A percentile compares a stretch with the other conserved stretches of the same genome.
Evolutionary conservation across 1,284 basidiomycete genomes (phyloP).

Genomic region (Trametes hirsuta): DNA sequence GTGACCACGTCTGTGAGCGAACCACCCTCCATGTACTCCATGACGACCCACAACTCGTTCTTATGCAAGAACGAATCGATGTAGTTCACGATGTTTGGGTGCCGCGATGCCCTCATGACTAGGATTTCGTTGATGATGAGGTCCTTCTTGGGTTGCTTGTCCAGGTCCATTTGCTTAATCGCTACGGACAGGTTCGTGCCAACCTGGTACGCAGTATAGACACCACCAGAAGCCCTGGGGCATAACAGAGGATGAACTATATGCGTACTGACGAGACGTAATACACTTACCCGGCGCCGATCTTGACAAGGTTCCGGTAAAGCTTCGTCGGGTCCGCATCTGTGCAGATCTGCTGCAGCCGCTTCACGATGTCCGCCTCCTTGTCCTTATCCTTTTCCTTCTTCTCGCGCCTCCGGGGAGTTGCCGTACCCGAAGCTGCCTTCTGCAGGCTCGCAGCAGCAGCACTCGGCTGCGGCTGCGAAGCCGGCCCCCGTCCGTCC

Average conservation of each 20-base stretch:
- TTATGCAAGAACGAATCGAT: slow-evolving; percentile 98
- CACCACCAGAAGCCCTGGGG: slow-evolving; percentile 90
- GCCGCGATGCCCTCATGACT: slow-evolving; percentile 95
- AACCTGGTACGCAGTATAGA: slow-evolving; percentile 97
- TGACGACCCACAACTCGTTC: slow-evolving; percentile 99
- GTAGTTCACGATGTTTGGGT: slow-evolving; percentile 99
- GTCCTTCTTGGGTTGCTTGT: slow-evolving; percentile 99
- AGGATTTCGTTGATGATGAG: slow-evolving; percentile 99
- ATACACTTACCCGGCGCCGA: slow-evolving; percentile 88
- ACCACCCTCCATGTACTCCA: slow-evolving; percentile 99
- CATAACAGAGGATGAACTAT: not conserved
- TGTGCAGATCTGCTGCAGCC: slow-evolving; percentile 93
- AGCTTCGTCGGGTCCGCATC: slow-evolving; percentile 96
- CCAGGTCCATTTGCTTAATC: slow-evolving; percentile 99
- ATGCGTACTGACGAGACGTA: slow-evolving; percentile 5
- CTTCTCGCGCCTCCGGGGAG: slow-evolving; percentile 85
- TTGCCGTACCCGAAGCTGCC: slow-evolving; percentile 60
- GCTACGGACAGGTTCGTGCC: slow-evolving; percentile 94
- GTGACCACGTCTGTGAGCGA: slow-evolving; percentile 96
- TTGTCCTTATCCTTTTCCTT: slow-evolving; percentile 81
- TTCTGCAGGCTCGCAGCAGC: slow-evolving; percentile 66
- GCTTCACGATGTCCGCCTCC: slow-evolving; percentile 89
- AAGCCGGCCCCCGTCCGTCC: slow-evolving; percentile 24
- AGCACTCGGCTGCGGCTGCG: slow-evolving; percentile 48
- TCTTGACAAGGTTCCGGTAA: slow-evolving; percentile 93